Evolutionary conservation across 2,329 filamentous ascomycete genomes (phyloP), one percentile per base, ranked within the genome.

Genomic region (Xylariaceae sp.): DNA sequence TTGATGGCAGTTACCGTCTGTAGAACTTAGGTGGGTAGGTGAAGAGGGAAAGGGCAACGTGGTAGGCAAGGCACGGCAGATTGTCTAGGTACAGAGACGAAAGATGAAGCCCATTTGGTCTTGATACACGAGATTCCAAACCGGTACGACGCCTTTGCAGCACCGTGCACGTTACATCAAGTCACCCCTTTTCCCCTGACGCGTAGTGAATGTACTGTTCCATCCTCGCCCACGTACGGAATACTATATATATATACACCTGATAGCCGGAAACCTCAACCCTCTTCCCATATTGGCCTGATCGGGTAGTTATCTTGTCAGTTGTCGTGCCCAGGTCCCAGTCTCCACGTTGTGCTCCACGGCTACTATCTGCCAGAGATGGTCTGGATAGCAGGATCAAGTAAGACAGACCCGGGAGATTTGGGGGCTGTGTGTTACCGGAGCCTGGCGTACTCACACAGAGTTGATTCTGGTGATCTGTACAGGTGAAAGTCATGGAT

Each of bases 51-150:
- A 30, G 23, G 23, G 23, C 23, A 30, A 30, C 23, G 23, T 30
- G 23, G 23, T 30, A 30, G 23, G 23, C 23, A 30, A 30, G 23
- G 23, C 23, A 30, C 23, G 23, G 23, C 23, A 30, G 23, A 5
- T 30, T 30, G 5, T 30, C 23, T 30, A 30, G 23, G 23, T 5
- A 30, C 23, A 41, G 37, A 41, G 37, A 41, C 8, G 13, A 45
- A 35, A 49, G 17, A 11, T 13, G 47, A 37, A 39, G 34, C 6
- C 23, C n/a, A 41, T 4, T 41, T 48, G 39, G 48, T 18, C 8
- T 49, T 8, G 51, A 8, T 45, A 45, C 41, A 54, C 54, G 54
- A 55, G 54, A 55, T 49, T 18, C 13, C n/a, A 45, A 52, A 53
- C 11, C n/a, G 15, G 45, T 52, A 13, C 8, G 8, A 17, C 8